These are phyloP conservation scores for Elasticomyces elasticus DNA, from an alignment of 495 filamentous ascomycete species.

Conservation along the genomic window DNA sequence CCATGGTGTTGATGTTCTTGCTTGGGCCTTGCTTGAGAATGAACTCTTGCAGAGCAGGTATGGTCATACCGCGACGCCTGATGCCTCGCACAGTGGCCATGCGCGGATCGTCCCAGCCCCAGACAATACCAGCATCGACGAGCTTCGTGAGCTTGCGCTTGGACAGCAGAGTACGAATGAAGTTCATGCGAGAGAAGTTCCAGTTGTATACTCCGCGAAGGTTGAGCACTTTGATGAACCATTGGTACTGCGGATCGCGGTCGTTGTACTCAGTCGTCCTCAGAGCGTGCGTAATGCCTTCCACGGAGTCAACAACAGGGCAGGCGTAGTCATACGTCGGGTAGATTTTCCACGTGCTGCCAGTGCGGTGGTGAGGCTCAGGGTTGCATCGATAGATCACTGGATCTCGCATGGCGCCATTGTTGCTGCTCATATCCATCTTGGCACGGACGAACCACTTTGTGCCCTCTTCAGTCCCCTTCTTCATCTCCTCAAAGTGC, in stretches of 20 bases:
- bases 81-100: conserved; percentile 91
- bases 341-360: conserved; percentile 85
- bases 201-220: conserved; percentile 87
- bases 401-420: conserved; percentile 81
- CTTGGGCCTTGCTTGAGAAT: conserved; percentile 87
- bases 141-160: conserved; percentile 95
- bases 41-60: conserved; percentile 79
- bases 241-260: conserved; percentile 93
- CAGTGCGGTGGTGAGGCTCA: conserved; percentile 79
- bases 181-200: conserved; percentile 97
- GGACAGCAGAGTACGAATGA: conserved; percentile 77
- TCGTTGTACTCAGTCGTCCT: conserved; percentile 96
- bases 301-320: conserved; percentile 79
- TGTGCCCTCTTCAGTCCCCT: conserved; percentile 60
- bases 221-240: conserved; percentile 80
- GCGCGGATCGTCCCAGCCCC: conserved; percentile 92
- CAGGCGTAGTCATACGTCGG: conserved; percentile 93
- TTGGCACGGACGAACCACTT: conserved; percentile 84
- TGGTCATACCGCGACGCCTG: conserved; percentile 79
- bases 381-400: conserved; percentile 89
- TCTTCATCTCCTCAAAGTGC: conserved; percentile 83
- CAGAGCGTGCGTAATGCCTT: conserved; percentile 90
- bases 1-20: conserved; percentile 78
- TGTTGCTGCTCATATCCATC: conserved; percentile 71
- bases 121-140: conserved; percentile 74